Conservation (phyloP, 2,329 filamentous ascomycete genomes). For the Hirsutella thompsonii region DNA sequence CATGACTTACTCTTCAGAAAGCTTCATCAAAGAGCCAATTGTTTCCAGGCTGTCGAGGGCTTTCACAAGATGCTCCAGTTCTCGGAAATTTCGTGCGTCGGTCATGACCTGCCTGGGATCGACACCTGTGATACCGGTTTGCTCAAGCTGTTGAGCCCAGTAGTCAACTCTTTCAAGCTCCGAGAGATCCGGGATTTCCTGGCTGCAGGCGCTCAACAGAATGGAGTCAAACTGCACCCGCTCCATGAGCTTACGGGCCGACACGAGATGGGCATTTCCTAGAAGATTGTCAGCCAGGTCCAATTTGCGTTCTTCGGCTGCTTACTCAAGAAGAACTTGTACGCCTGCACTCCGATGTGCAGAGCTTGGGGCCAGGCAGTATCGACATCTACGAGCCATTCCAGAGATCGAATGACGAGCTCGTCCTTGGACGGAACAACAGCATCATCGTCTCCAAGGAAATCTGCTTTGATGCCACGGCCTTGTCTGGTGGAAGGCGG, state of each 20-base stretch:
- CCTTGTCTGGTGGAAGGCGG: slow-evolving; percentile 27
- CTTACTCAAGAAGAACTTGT: slow-evolving; percentile 76
- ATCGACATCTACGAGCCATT: slow-evolving; percentile 72
- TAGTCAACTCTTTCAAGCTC: slow-evolving; percentile 27
- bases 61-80: slow-evolving; percentile 54
- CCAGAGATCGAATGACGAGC: slow-evolving; percentile 61
- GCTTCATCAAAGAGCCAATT: slow-evolving; percentile 41
- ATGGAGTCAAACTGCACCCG: slow-evolving; percentile 37
- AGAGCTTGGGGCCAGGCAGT: slow-evolving; percentile 63
- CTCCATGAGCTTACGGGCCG: slow-evolving; percentile 39
- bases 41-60: slow-evolving; percentile 57
- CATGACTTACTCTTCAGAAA: slow-evolving; percentile 36
- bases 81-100: slow-evolving; percentile 50
- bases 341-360: slow-evolving; percentile 54
- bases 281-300: not conserved
- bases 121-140: slow-evolving; percentile 20
- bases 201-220: slow-evolving; percentile 25
- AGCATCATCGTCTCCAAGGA: slow-evolving; percentile 51
- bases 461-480: slow-evolving; percentile 54
- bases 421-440: slow-evolving; percentile 49
- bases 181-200: slow-evolving; percentile 22
- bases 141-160: slow-evolving; percentile 24
- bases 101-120: slow-evolving; percentile 30
- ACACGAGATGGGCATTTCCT: slow-evolving; percentile 39
- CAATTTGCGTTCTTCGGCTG: too few species aligned